phyloP scores from a whole-genome alignment of 2,329 filamentous ascomycete genomes.

The Cladophialophora exuberans region DNA sequence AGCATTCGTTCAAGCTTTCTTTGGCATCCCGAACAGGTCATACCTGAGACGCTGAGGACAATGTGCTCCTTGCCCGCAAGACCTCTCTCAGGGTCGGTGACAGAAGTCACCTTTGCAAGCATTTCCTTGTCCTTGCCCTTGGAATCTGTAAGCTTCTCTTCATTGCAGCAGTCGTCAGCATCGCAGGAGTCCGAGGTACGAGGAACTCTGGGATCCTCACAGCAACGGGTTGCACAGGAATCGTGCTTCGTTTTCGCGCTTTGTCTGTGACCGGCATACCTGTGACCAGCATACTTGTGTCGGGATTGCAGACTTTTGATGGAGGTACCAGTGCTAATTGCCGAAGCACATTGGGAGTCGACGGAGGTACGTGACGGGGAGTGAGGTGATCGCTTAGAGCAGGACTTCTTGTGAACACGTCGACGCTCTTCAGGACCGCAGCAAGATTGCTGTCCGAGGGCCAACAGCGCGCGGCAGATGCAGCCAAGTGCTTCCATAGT shows the following conservation, averaged over 20 bases:
- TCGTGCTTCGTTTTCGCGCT: no score
- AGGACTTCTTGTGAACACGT: no score
- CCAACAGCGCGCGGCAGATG: conserved; percentile 36
- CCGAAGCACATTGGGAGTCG: no score
- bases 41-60: conserved; percentile 26
- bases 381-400: no score
- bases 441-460: conserved; percentile 32
- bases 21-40: conserved; percentile 34
- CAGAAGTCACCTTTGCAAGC: background rate
- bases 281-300: no score
- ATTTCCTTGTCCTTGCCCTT: background rate
- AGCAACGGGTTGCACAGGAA: no score
- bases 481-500: conserved; percentile 36
- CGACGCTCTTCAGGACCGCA: conserved; percentile 8
- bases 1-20: conserved; percentile 30
- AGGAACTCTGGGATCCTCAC: no score
- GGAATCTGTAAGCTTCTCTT: conserved; percentile 4
- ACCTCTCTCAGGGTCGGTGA: conserved; percentile 24
- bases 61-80: conserved; percentile 22
- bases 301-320: no score
- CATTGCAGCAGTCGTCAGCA: conserved; percentile 10
- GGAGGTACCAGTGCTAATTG: no score
- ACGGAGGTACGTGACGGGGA: no score
- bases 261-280: no score
- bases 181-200: conserved; percentile 18